Base-by-base conservation (phyloP, 768 basidiomycete genomes). In the Podaxis sp. region DNA sequence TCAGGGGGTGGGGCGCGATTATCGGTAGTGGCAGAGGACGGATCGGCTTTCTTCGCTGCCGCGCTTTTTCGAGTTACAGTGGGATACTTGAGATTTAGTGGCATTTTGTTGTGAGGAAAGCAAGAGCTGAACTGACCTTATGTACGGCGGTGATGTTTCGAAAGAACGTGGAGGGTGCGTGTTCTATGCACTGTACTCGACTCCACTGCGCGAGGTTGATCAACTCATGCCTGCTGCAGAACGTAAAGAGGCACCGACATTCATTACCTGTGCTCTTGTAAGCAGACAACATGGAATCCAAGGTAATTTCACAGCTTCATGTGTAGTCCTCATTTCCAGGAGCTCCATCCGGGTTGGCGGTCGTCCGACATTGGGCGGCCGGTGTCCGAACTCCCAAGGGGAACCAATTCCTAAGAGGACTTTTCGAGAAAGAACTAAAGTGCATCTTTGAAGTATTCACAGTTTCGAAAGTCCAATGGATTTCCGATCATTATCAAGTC, bases 91-190 rank as follows among this genome's bases (percentile, higher is more conserved):
- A 55, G 38, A 38, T 40, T 52, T 22, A 59, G 38, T 39, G 58
- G 58, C 58, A 59, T 59, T 15, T 59, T 22, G 58, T 19, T 13
- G 24, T 59, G 58, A 51, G 52, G 49, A 59, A 38, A 39, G 19
- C 12, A 38, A 52, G n/a, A 52, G 12, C n/a, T 30, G 58, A 52
- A 36, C 17, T 24, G 52, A 52, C 48, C 19, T 59, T 59, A 52
- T 39, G 58, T 59, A 59, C 33, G 24, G 24, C n/a, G 13, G 8
- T 52, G 8, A 48, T 51, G 58, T 59, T 59, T 59, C 58, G 48
- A 59, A 26, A 24, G 58, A 59, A 52, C 58, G 58, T 59, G 48
- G 58, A 24, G 13, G 28, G 33, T 39, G 58, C 58, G 38, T 59
- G 58, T 51, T n/a, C 19, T 9, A 7, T 19, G 49, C 49, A 48